A percentile compares a stretch with the other conserved stretches of the same genome.
Conservation (phyloP, 2,329 filamentous ascomycete genomes). For the Arachnomyces sp. region DNA sequence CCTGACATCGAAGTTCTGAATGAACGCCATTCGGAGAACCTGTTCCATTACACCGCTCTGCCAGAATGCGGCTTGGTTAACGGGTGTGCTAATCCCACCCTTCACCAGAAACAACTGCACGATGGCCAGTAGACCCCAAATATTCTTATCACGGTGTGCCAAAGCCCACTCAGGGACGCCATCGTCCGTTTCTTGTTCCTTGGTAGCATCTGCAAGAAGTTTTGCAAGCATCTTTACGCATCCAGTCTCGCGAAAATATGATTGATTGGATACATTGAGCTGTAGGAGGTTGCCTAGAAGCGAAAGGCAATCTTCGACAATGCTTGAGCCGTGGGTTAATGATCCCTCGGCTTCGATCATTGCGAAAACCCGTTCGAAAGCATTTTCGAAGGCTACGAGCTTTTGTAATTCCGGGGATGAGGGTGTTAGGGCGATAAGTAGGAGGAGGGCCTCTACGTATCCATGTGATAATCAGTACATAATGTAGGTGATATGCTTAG, state of each 20-base stretch:
- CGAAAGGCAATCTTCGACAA: slow-evolving; percentile 88
- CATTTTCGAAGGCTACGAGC: slow-evolving; percentile 88
- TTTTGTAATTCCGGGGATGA: slow-evolving; percentile 86
- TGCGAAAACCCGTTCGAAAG: slow-evolving; percentile 76
- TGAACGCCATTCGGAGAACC: slow-evolving; percentile 76
- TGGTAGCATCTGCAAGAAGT: slow-evolving; percentile 55
- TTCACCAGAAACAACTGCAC: slow-evolving; percentile 75
- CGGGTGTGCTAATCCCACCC: slow-evolving; percentile 69
- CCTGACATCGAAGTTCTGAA: slow-evolving; percentile 58
- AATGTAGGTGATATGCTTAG: background rate
- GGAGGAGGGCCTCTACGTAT: slow-evolving; percentile 60
- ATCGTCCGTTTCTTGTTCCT: slow-evolving; percentile 46
- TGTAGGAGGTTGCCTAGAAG: slow-evolving; percentile 81
- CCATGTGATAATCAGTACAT: background rate
- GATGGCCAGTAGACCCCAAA: slow-evolving; percentile 82
- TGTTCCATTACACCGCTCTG: slow-evolving; percentile 71
- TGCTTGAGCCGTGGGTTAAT: slow-evolving; percentile 70
- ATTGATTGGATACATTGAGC: slow-evolving; percentile 85
- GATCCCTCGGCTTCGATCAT: slow-evolving; percentile 77
- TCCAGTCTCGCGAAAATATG: slow-evolving; percentile 83
- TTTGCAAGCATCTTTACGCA: slow-evolving; percentile 64
- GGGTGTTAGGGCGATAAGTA: slow-evolving; percentile 81
- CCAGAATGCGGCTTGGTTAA: slow-evolving; percentile 82
- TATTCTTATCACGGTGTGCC: slow-evolving; percentile 74
- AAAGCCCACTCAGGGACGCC: slow-evolving; percentile 66